phyloP scores from a whole-genome alignment of 768 basidiomycete genomes.

The Collybia sp. region DNA sequence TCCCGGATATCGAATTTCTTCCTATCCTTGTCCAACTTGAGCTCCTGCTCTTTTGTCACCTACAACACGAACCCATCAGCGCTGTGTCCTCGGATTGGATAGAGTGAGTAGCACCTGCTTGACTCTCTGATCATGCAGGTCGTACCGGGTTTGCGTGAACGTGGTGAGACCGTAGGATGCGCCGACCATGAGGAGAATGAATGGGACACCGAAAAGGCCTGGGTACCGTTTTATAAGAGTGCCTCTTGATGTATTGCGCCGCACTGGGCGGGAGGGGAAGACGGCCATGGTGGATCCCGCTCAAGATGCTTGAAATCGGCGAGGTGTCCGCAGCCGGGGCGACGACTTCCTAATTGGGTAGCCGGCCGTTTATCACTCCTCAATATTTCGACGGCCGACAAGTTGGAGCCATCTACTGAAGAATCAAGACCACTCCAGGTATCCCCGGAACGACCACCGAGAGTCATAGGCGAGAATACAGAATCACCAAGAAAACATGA shows the following conservation, averaged over 20 bases:
- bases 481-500: constrained; percentile 15
- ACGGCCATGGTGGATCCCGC: constrained; percentile 33
- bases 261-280: constrained; percentile 44
- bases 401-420: not conserved
- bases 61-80: constrained; percentile 9
- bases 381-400: not conserved
- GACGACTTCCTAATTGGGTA: not conserved
- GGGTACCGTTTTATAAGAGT: constrained; percentile 54
- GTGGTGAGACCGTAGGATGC: constrained; percentile 80
- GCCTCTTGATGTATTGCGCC: constrained; percentile 30
- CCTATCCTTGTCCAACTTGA: constrained; percentile 62
- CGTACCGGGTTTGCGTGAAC: constrained; percentile 90
- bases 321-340: not conserved
- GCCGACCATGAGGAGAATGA: constrained; percentile 78
- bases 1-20: constrained; percentile 91
- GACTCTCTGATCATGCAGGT: constrained; percentile 78
- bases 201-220: constrained; percentile 79
- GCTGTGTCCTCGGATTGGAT: not conserved
- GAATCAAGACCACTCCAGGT: not conserved
- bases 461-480: not conserved
- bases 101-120: constrained; percentile 43
- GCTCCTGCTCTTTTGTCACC: constrained; percentile 77
- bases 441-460: not conserved
- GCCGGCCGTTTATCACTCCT: not conserved
- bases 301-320: constrained; percentile 4